These are phyloP conservation scores for Eucalyptus brandiana DNA, from an alignment of 345 rosid species.

Conservation along the genomic window DNA sequence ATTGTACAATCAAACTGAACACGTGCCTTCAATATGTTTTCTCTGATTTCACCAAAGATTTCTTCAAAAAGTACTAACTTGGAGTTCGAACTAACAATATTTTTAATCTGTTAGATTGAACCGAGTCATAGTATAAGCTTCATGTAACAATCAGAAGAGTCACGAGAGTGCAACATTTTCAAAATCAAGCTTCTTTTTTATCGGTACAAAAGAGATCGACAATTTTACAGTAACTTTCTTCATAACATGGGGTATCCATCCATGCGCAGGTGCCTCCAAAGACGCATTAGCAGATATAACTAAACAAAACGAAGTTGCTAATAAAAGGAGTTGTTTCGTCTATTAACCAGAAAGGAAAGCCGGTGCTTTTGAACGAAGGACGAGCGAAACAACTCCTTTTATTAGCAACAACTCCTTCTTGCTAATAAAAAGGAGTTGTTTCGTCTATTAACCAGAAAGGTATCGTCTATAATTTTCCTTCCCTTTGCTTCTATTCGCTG, in stretches of 20 bases:
- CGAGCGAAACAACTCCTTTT: background rate
- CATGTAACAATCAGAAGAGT: background rate
- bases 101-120: background rate
- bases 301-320: background rate
- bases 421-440: no score
- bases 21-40: background rate
- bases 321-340: background rate
- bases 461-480: no score
- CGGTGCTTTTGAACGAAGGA: background rate
- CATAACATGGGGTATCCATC: background rate
- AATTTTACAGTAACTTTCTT: background rate
- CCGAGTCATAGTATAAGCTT: background rate
- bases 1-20: background rate
- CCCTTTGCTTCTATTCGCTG: background rate
- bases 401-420: no score
- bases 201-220: background rate
- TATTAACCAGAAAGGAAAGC: background rate
- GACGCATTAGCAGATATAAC: background rate
- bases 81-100: background rate
- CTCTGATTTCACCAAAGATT: background rate
- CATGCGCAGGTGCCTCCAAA: background rate
- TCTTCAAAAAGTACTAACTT: background rate
- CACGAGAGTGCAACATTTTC: background rate
- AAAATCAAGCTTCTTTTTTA: background rate
- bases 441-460: no score